Evolutionary conservation across 1,284 basidiomycete genomes (phyloP), one percentile per base, ranked within the genome.

Genomic region (Ceratobasidium sp.): DNA sequence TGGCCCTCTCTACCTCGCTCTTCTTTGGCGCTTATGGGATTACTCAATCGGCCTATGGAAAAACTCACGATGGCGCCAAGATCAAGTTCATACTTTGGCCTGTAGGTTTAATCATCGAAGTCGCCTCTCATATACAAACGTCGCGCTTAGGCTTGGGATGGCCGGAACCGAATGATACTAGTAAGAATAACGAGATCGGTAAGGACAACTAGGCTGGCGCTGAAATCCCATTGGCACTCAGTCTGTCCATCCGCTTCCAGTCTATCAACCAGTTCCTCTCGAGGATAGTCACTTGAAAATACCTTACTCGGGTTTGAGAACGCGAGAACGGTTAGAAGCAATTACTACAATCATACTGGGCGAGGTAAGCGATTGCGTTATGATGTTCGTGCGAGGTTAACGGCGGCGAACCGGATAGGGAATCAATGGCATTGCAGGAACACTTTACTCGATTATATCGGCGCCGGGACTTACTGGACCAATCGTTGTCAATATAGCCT

Each of bases 281-380:
- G n/a, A n/a, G n/a, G n/a, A n/a, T n/a, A n/a, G n/a, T n/a, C n/a
- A n/a, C n/a, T n/a, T 67, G 38, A 30, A 35, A 7, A 55, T 67
- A n/a, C 64, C 64, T 28, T 38, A 44, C 2, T 67, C 64, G 5
- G 50, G 55, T 38, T 28, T 67, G 16, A 50, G 9, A 23, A 21
- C 38, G 18, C 38, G 23, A 9, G 32, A 18, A 4, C 49, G 49
- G 16, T 23, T 67, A 13, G 49, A 67, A 26, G 50, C 63, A 26
- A 67, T 67, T 55, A 67, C 49, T 13, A 54, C 63, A 1, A 54
- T 67, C 14, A 67, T 67, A 9, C 50, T 67, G 6, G 63, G 63
- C 26, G 63, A 67, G 50, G 63, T 67, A 14, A 43, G 13, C 11
- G 7, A 13, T 8, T 13, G 26, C 4, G 9, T 5, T 21, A 4